These are phyloP conservation scores for Septoria linicola DNA, from an alignment of 2,329 filamentous ascomycete genomes.

Conservation along the genomic window DNA sequence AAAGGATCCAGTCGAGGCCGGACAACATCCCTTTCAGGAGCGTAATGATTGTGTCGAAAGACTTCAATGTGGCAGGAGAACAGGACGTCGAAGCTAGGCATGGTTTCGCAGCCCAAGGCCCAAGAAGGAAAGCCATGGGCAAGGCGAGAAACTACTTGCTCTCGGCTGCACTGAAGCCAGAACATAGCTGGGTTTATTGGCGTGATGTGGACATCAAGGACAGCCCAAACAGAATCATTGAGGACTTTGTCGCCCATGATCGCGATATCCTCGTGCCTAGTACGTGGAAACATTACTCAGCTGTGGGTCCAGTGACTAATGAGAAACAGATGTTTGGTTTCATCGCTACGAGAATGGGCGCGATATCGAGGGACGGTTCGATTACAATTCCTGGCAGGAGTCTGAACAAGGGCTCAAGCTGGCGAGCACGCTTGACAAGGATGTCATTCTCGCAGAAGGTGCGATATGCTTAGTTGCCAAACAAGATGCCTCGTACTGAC, in stretches of 20 bases:
- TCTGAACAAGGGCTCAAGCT: constrained; percentile 79
- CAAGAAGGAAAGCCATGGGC: constrained; percentile 85
- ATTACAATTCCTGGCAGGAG: constrained; percentile 99
- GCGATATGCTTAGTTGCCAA: constrained; percentile 19
- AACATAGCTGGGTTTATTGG: constrained; percentile 99
- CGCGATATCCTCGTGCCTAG: constrained; percentile 91
- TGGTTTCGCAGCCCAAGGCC: constrained; percentile 81
- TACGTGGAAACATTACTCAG: constrained; percentile 51
- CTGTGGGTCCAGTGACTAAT: constrained; percentile 21
- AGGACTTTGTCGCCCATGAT: constrained; percentile 94
- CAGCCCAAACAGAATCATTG: constrained; percentile 79
- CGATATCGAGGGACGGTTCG: constrained; percentile 95
- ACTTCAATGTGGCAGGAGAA: constrained; percentile 74
- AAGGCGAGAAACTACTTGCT: constrained; percentile 90
- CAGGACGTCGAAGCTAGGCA: constrained; percentile 83
- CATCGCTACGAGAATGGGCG: constrained; percentile 74
- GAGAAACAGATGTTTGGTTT: constrained; percentile 82
- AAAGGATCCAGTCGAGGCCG: constrained; percentile 75
- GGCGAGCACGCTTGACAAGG: constrained; percentile 69
- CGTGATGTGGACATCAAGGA: constrained; percentile 95
- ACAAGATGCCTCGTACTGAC: constrained; percentile 5
- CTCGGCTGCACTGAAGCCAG: constrained; percentile 76
- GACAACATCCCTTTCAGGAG: constrained; percentile 84
- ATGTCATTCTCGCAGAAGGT: constrained; percentile 87
- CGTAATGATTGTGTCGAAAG: constrained; percentile 82